These are phyloP conservation scores for Jackrogersella minutella DNA, from an alignment of 495 filamentous ascomycete genomes.

Conservation along the genomic window DNA sequence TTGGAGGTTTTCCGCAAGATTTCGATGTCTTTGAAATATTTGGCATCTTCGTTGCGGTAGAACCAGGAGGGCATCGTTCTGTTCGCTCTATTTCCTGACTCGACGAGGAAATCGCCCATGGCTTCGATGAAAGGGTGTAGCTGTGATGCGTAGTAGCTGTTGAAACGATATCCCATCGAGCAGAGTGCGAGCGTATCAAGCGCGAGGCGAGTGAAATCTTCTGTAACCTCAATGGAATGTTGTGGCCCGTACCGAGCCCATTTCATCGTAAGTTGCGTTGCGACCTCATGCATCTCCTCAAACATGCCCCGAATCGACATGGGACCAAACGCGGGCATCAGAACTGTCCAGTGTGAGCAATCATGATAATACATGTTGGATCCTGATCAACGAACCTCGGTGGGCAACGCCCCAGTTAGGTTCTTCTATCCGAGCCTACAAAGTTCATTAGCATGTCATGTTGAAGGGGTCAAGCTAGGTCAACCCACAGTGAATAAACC, in stretches of 20 bases:
- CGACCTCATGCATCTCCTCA: conserved; percentile 78
- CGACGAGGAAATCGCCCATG: conserved; percentile 67
- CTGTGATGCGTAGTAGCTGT: conserved; percentile 73
- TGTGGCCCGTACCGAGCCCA: conserved; percentile 72
- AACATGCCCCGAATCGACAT: conserved; percentile 75
- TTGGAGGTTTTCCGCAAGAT: conserved; percentile 62
- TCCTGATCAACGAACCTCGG: conserved; percentile 50
- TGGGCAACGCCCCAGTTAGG: conserved; percentile 77
- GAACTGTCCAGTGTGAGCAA: conserved; percentile 37
- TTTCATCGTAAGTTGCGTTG: conserved; percentile 74
- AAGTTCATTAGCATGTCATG: conserved; percentile 1
- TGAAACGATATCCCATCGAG: conserved; percentile 78
- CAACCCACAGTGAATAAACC: conserved; percentile 69
- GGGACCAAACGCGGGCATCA: conserved; percentile 76
- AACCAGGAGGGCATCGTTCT: conserved; percentile 64
- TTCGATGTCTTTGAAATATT: conserved; percentile 66
- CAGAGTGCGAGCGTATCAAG: conserved; percentile 78
- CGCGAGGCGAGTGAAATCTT: conserved; percentile 79
- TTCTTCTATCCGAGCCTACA: conserved; percentile 62
- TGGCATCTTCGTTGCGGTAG: conserved; percentile 60
- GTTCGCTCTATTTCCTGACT: conserved; percentile 59
- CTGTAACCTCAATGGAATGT: conserved; percentile 64
- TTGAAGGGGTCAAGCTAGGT: background rate
- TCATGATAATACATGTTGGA: background rate
- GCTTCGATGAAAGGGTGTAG: conserved; percentile 72